Percentiles rank a stretch among this genome's conserved stretches.
These are phyloP conservation scores for Pseudogymnoascus sp. DNA, from an alignment of 2,329 filamentous ascomycete genomes.

Conservation along the genomic window DNA sequence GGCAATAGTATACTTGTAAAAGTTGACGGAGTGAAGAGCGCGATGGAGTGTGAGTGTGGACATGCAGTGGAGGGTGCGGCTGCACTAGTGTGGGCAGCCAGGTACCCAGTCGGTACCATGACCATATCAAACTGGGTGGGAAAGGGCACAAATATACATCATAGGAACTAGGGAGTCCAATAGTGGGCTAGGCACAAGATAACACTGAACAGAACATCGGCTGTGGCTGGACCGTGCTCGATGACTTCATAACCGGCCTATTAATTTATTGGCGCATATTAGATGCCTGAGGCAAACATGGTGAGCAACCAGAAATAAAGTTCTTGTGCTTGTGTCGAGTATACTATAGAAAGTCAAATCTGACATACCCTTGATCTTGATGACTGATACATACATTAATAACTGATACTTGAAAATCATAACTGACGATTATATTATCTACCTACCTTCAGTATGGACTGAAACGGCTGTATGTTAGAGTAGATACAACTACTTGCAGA, in stretches of 20 bases:
- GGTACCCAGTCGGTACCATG: background rate
- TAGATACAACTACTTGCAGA: background rate
- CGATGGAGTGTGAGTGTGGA: slow-evolving; percentile 6
- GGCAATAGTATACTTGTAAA: slow-evolving; percentile 9
- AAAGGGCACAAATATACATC: background rate
- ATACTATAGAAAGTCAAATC: background rate
- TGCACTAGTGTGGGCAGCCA: slow-evolving; percentile 1
- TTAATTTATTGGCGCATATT: background rate
- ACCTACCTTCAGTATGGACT: background rate
- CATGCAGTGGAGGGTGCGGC: slow-evolving; percentile 10
- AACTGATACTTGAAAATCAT: background rate
- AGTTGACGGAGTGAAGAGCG: slow-evolving; percentile 1
- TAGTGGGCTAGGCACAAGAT: slow-evolving; percentile 7
- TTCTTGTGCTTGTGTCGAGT: background rate
- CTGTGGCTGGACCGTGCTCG: slow-evolving; percentile 6
- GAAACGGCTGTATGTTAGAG: background rate
- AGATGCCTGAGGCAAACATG: background rate
- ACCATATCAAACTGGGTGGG: background rate
- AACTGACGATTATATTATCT: no score
- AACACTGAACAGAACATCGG: background rate
- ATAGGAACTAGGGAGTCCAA: background rate
- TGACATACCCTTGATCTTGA: no score
- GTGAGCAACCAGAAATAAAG: background rate
- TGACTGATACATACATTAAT: background rate
- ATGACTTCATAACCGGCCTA: slow-evolving; percentile 4